phyloP scores from a whole-genome alignment of 140 eudicot species.

The Oenanthe javanica region DNA sequence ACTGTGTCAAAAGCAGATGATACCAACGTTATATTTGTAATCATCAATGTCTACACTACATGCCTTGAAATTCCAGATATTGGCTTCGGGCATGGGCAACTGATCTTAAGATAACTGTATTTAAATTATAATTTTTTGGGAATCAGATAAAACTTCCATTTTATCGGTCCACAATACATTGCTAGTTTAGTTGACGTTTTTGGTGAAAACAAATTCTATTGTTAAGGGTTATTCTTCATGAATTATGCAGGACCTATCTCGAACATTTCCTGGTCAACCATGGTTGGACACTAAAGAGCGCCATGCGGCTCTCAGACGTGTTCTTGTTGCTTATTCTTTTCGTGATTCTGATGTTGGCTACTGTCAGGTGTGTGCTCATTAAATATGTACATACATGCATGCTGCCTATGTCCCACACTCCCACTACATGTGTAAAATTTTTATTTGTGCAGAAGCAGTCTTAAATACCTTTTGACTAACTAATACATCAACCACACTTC shows the following conservation, averaged over 20 bases:
- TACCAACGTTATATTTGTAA: too few species aligned
- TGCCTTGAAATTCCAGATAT: background rate
- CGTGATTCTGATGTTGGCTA: conserved; percentile 98
- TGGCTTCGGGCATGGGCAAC: background rate
- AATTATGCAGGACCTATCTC: conserved; percentile 64
- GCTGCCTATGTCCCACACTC: too few species aligned
- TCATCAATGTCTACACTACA: too few species aligned
- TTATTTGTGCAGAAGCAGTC: too few species aligned
- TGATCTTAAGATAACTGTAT: background rate
- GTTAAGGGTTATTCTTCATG: background rate
- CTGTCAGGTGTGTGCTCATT: conserved; percentile 55
- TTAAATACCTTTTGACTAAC: too few species aligned
- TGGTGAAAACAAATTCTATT: background rate
- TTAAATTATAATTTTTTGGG: background rate
- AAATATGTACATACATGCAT: background rate
- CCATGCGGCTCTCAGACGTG: conserved; percentile 92
- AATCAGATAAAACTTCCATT: background rate
- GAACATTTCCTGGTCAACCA: conserved; percentile 97
- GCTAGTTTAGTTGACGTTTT: background rate
- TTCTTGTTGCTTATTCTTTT: conserved; percentile 92
- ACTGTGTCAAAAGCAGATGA: too few species aligned
- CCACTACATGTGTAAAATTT: too few species aligned
- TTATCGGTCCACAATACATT: background rate
- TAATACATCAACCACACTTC: background rate
- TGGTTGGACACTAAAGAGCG: conserved; percentile 99